These are phyloP conservation scores for Annona squamosa DNA, from an alignment of 164 flowering plant species.

Conservation along the genomic window DNA sequence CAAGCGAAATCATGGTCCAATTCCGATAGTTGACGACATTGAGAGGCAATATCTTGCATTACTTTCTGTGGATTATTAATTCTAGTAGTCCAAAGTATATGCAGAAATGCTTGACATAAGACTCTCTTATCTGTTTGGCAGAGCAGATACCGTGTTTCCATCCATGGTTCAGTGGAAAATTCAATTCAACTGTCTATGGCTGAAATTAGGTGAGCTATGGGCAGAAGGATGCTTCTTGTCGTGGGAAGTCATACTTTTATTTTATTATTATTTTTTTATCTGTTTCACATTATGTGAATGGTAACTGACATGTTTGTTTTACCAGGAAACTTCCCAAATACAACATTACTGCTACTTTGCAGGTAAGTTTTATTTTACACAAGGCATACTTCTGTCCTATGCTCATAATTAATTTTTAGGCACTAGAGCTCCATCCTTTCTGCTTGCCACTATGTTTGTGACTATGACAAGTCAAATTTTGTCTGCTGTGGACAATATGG, in stretches of 20 bases:
- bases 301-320: conserved; percentile 7
- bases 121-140: conserved; percentile 7
- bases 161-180: conserved; percentile 54
- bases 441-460: not conserved
- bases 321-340: conserved; percentile 82
- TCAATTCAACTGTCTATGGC: conserved; percentile 61
- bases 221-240: not conserved
- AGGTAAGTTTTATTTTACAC: conserved; percentile 33
- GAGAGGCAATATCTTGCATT: conserved; percentile 42
- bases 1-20: conserved; percentile 98
- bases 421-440: not conserved
- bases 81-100: not conserved
- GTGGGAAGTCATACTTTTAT: not conserved
- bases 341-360: conserved; percentile 75
- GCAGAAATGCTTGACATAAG: conserved; percentile 13
- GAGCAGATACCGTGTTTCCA: conserved; percentile 57
- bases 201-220: conserved; percentile 58
- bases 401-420: not conserved
- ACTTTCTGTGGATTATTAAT: not conserved
- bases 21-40: conserved; percentile 81
- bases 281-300: conserved; percentile 1
- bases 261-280: not conserved
- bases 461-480: not conserved
- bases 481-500: not conserved
- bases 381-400: not conserved